A percentile compares a stretch with the other conserved stretches of the same genome.
Evolutionary conservation across 495 filamentous ascomycete species (phyloP).

Genomic region (Cudoniella acicularis): DNA sequence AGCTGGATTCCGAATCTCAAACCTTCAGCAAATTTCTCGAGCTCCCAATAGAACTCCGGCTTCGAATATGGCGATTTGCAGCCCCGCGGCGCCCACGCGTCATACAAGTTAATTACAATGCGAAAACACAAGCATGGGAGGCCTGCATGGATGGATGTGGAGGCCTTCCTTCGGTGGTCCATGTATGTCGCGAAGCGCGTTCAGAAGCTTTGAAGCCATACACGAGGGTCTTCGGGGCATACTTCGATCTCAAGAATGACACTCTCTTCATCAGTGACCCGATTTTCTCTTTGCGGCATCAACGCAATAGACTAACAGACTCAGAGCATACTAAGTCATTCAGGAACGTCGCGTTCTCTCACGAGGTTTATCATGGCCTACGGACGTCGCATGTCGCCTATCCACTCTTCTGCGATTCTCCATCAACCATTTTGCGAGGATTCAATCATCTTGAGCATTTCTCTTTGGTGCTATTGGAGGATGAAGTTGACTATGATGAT

Average conservation of each 20-base stretch:
- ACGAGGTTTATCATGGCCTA: conserved; percentile 2
- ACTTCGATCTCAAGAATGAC: conserved; percentile 7
- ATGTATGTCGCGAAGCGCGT: conserved; percentile 7
- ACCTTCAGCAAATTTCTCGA: no score
- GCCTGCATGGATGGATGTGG: conserved; percentile 10
- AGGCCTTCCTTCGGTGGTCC: background rate
- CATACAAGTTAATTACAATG: conserved; percentile 8
- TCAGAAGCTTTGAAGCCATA: conserved; percentile 9
- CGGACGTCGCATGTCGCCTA: background rate
- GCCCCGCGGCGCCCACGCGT: conserved; percentile 1
- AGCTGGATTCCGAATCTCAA: no score
- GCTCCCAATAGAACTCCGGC: conserved; percentile 9
- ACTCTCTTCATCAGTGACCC: conserved; percentile 13
- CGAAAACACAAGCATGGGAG: background rate
- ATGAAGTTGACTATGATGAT: background rate
- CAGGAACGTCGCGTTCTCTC: conserved; percentile 1
- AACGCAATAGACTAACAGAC: background rate
- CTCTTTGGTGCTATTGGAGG: background rate
- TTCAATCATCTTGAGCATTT: background rate
- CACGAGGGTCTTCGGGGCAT: conserved; percentile 2
- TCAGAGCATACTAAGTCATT: background rate
- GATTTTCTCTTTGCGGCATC: conserved; percentile 2
- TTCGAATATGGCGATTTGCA: background rate
- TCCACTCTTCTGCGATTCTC: background rate
- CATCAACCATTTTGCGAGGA: background rate